A percentile compares a stretch with the other conserved stretches of the same genome.
Conservation (phyloP, 306 rosid species). For the Adenanthera pavonina region DNA sequence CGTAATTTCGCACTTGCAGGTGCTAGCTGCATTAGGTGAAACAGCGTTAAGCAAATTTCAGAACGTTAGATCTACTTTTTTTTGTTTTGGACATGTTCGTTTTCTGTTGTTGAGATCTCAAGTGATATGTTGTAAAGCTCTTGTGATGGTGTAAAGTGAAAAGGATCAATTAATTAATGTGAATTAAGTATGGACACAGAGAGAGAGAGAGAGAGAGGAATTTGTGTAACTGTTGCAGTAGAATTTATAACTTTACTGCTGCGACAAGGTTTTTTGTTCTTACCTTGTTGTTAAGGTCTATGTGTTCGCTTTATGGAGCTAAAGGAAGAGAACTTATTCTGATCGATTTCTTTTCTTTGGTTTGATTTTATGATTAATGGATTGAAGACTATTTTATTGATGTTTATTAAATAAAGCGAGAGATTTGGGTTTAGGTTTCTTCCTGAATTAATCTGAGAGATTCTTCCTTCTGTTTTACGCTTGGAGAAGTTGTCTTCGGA, state of each 20-base stretch:
- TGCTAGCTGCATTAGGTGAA: neutral
- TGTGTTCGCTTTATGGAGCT: neutral
- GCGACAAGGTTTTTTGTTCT: constrained; percentile 49
- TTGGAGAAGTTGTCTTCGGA: constrained; percentile 39
- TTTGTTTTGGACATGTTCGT: constrained; percentile 10
- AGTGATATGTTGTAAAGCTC: constrained; percentile 25
- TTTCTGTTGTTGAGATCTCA: constrained; percentile 35
- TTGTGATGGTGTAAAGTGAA: constrained; percentile 46
- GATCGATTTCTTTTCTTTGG: neutral
- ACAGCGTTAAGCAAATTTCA: neutral
- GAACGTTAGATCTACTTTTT: neutral
- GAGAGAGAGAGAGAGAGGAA: constrained; percentile 13
- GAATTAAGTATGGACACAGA: constrained; percentile 18
- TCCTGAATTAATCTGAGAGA: constrained; percentile 26
- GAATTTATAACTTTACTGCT: constrained; percentile 48
- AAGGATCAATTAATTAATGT: constrained; percentile 25
- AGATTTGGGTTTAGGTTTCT: constrained; percentile 8
- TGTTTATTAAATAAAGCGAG: constrained; percentile 33
- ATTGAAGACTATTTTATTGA: neutral
- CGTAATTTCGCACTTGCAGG: neutral
- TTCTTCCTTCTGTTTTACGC: constrained; percentile 59
- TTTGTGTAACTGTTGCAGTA: constrained; percentile 1
- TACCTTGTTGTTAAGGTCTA: constrained; percentile 2
- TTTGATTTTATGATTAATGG: neutral
- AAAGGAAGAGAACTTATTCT: constrained; percentile 45